Evolutionary conservation across 1,139 yeast species (phyloP), one percentile per base, ranked within the genome.

Genomic region (Magnusiomyces suaveolens): DNA sequence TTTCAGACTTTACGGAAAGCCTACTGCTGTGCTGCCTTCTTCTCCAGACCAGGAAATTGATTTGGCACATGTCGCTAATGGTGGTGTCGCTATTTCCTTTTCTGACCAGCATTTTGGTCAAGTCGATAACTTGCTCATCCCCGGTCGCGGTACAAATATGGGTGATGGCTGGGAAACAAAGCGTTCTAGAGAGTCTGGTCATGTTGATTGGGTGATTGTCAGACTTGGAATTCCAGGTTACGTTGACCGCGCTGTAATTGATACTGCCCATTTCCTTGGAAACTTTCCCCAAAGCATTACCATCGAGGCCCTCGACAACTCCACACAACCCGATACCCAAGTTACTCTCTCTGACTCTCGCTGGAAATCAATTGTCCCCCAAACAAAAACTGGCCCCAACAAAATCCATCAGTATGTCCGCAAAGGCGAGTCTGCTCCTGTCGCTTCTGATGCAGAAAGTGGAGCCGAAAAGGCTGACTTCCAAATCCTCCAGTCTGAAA

Each of bases 81-180:
- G 98, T 58, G 97, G 96, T 60, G 89, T 88, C 43, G 94, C 94
- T 36, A 80, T 87, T 48, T 74, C 80, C 23, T 81, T 80, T 62
- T 85, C 95, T 1, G 97, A 90, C 71, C 95, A 90, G 72, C 97
- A 89, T 71, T 90, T 90, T 66, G 95, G 96, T 43, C 78, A 89
- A 46, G 95, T 90, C 43, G 94, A 86, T 68, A 90, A 90, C 71
- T 75, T 90, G 60, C 73, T 90, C 56, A 76, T 92, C 56, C 96
- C 97, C 2, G 97, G 97, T 12, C 80, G 97, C 59, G 98, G 98
- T 50, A 80, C 77, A 62, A 96, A 90, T 69, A 90, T 92, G 97
- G 82, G 95, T 50, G 97, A 92, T 66, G 98, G 98, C 18, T 90
- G 97, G 97, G 97, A 90, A 69, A 90, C 97, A n/a, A 81, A 81